Evolutionary conservation across 176 grass and related monocot genomes (phyloP).

Genomic region (Themeda triandra): DNA sequence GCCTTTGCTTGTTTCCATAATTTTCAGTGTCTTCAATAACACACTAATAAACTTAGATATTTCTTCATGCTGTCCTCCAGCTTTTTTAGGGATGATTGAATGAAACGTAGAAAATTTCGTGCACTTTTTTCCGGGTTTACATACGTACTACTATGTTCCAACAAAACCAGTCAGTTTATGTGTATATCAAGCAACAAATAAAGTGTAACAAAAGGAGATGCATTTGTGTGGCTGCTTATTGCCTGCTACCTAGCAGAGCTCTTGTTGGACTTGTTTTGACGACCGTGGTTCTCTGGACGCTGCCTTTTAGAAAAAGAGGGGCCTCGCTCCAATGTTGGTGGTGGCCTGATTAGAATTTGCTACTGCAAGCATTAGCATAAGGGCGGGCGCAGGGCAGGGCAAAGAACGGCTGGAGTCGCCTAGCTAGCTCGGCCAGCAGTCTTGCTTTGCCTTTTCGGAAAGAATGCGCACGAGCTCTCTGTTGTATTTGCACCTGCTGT

Average conservation of each 20-base stretch:
- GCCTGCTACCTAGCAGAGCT: background rate
- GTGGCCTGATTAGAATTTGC: background rate
- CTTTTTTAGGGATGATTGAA: background rate
- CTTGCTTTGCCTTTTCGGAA: background rate
- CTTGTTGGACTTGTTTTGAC: background rate
- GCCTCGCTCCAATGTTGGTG: background rate
- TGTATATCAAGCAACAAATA: background rate
- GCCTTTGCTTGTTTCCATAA: constrained; percentile 12
- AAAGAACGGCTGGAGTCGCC: constrained; percentile 30
- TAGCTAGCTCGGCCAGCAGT: background rate
- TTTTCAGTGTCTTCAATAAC: background rate
- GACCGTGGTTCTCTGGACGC: background rate
- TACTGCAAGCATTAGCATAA: too few species aligned
- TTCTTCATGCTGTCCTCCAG: background rate
- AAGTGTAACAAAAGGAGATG: background rate
- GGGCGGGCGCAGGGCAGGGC: background rate
- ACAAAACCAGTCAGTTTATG: too few species aligned
- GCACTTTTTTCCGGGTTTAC: background rate
- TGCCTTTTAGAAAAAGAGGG: background rate
- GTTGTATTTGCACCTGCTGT: background rate
- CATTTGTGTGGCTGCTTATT: background rate
- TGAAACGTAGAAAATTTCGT: background rate
- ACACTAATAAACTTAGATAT: background rate
- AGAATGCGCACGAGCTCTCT: background rate
- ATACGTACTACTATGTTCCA: background rate